Evolutionary conservation across 106 monocot genomes (phyloP).

Genomic region (Posidonia australis): DNA sequence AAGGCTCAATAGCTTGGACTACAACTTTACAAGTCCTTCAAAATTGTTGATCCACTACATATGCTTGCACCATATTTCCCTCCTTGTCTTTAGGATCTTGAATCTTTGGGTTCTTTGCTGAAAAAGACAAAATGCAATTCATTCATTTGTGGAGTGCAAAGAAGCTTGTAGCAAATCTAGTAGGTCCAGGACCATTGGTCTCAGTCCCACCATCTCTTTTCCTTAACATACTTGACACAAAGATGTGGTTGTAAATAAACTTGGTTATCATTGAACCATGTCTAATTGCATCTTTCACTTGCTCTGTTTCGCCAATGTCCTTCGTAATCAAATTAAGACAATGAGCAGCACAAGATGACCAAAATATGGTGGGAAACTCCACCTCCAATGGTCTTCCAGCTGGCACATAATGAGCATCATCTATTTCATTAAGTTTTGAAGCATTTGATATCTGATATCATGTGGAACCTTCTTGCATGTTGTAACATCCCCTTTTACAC

Average conservation of each 20-base stretch:
- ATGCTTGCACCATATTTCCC: not conserved
- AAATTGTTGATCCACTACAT: not conserved
- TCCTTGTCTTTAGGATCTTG: not conserved
- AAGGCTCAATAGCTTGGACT: not conserved
- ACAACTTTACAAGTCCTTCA: not conserved
- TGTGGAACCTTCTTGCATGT: not conserved
- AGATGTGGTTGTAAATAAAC: not conserved
- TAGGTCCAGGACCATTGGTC: not conserved
- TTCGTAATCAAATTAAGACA: slow-evolving; percentile 2
- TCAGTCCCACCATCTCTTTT: not conserved
- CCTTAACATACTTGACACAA: not conserved
- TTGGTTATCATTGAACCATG: not conserved
- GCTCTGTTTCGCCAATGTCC: not conserved
- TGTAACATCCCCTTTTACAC: not conserved
- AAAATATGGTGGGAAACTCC: not conserved
- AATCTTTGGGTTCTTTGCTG: not conserved
- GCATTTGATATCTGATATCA: not conserved
- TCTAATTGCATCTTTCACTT: not conserved
- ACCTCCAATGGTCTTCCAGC: not conserved
- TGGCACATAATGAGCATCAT: no score
- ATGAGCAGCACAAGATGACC: not conserved
- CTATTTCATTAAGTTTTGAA: no score
- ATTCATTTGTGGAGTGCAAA: slow-evolving; percentile 1
- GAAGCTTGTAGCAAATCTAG: slow-evolving; percentile 1
- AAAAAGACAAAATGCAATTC: not conserved